Percentiles rank a stretch among this genome's conserved stretches.
Evolutionary conservation across 306 rosid genomes (phyloP).

Genomic region (Purshia tridentata): DNA sequence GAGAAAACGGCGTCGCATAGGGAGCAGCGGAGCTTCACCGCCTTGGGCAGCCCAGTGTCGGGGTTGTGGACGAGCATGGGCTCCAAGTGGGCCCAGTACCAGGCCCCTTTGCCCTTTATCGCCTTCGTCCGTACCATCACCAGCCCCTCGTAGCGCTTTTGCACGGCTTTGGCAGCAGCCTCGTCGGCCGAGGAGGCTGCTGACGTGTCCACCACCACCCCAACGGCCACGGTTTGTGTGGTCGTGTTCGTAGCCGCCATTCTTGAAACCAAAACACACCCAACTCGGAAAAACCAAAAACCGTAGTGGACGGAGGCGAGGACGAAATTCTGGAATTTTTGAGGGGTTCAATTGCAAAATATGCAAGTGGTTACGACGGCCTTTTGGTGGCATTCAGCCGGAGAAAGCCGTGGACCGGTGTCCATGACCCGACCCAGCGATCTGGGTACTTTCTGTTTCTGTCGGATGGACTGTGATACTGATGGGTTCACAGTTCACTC

Average conservation of each 20-base stretch:
- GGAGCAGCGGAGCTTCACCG: conserved; percentile 86
- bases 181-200: conserved; percentile 44
- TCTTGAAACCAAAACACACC: conserved; percentile 19
- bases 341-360: conserved; percentile 5
- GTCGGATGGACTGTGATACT: conserved; percentile 3
- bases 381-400: conserved; percentile 39
- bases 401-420: conserved; percentile 35
- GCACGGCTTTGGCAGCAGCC: conserved; percentile 59
- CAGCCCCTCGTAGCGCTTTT: conserved; percentile 81
- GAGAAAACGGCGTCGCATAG: conserved; percentile 92
- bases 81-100: conserved; percentile 94
- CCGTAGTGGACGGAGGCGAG: background rate
- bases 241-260: conserved; percentile 69
- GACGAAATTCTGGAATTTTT: conserved; percentile 4
- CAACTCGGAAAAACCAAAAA: background rate
- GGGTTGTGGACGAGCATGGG: conserved; percentile 63
- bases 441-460: conserved; percentile 7
- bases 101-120: conserved; percentile 91
- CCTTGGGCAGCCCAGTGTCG: conserved; percentile 78
- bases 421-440: conserved; percentile 58
- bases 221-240: conserved; percentile 34
- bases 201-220: conserved; percentile 7
- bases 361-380: conserved; percentile 3
- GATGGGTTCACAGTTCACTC: background rate
- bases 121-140: conserved; percentile 83